These are phyloP conservation scores for Starmerella powellii DNA, from an alignment of 805 yeast species.

Conservation along the genomic window DNA sequence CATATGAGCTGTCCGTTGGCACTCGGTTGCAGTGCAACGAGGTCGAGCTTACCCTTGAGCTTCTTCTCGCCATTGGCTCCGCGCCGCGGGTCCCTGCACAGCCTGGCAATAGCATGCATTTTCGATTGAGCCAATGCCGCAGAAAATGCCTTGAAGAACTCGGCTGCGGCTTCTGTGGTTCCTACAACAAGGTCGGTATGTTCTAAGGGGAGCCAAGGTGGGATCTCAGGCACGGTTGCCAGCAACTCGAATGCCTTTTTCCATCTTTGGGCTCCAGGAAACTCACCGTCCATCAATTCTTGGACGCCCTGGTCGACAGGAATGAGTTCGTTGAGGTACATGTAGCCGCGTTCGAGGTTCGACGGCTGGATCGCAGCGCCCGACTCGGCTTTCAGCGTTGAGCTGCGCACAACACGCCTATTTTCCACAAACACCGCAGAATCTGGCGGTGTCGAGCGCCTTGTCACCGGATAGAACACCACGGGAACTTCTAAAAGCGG, in stretches of 20 bases:
- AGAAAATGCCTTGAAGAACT: slow-evolving; percentile 14
- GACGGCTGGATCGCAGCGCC: slow-evolving; percentile 7
- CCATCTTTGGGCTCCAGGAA: slow-evolving; percentile 14
- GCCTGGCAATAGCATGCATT: slow-evolving; percentile 19
- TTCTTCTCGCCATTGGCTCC: background rate
- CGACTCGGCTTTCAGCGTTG: slow-evolving; percentile 7
- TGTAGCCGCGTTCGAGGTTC: slow-evolving; percentile 11
- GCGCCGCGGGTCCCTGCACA: slow-evolving; percentile 9
- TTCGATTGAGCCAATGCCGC: slow-evolving; percentile 6
- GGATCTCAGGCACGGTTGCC: slow-evolving; percentile 16
- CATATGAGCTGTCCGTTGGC: slow-evolving; percentile 8
- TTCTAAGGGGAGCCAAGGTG: slow-evolving; percentile 17
- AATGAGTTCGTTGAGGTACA: slow-evolving; percentile 11
- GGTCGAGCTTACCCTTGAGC: slow-evolving; percentile 15
- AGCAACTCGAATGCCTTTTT: slow-evolving; percentile 17
- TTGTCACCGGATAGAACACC: slow-evolving; percentile 11
- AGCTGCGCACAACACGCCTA: slow-evolving; percentile 9
- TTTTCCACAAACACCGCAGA: slow-evolving; percentile 2
- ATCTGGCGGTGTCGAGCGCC: slow-evolving; percentile 2
- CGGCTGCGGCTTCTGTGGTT: background rate
- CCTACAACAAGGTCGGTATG: slow-evolving; percentile 10
- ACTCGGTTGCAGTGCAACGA: slow-evolving; percentile 17
- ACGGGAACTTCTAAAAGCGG: slow-evolving; percentile 11
- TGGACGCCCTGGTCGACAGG: slow-evolving; percentile 10
- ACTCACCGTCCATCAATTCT: slow-evolving; percentile 18